Base-by-base conservation (phyloP, 2,329 filamentous ascomycete species). In the Phyllosticta paracitricarpa region DNA sequence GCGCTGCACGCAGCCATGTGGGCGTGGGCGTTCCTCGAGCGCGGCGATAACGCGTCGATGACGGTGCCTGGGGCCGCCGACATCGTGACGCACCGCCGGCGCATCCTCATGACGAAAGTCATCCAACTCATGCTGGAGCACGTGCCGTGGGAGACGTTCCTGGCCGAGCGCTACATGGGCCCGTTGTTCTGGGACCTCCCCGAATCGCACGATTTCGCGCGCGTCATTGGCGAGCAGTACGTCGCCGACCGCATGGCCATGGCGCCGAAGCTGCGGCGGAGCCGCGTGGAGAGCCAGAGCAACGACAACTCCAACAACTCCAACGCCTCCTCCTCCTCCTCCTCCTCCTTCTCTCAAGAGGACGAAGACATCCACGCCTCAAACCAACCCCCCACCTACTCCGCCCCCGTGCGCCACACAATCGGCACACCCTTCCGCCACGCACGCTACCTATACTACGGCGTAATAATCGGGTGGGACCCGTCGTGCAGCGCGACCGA, bases 381-480 rank as follows among this genome's bases (percentile, higher is more conserved):
- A 30, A 30, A 30, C 28, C 28, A 30, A 7, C 1, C 28, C 28
- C 28, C 6, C 28, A 30, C 28, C 28, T 30, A 8, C 6, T 6
- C 28, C 3, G 6, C 28, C 3, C 6, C 28, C 4, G 28, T 30
- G 3, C 28, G 28, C 28, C 22, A 74, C 74, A 28, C 33, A 14
- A 83, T 91, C 57, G 94, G 94, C 0, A 88, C 95, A 67, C 82
- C 96, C 6, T 96, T 97, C 71, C 82, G 81, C 56, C 94, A 99
- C 74, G 84, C 81, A 64, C 83, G 91, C 54, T 96, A 94, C 71
- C 78, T 82, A 22, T 96, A 93, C 71, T 78, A 86, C 56, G 92
- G 88, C 19, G 82, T 95, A 26, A 89, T 99, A 62, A 89, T 88
- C 14, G 92, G 92, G n/a, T 99, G 93, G 92, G 86, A 89, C 57